These are phyloP conservation scores for Lindgomyces ingoldianus DNA, from an alignment of 495 filamentous ascomycete genomes.

Conservation along the genomic window DNA sequence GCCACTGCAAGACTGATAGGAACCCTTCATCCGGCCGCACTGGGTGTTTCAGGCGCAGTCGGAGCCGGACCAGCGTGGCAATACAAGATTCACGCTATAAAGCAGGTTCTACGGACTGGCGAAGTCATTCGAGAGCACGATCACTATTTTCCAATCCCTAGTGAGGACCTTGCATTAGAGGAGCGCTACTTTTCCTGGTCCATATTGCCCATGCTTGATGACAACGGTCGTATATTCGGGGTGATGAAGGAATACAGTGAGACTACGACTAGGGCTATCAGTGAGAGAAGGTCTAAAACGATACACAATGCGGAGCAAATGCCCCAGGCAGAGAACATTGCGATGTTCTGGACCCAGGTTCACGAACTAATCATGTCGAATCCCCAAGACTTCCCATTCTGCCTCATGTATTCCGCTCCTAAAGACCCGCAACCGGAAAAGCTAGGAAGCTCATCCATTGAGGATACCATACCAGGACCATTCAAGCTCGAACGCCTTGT, in stretches of 20 bases:
- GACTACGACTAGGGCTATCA: conserved; percentile 1
- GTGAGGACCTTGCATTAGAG: conserved; percentile 13
- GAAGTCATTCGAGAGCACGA: background rate
- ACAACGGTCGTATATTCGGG: conserved; percentile 9
- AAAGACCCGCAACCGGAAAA: background rate
- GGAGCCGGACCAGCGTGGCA: conserved; percentile 9
- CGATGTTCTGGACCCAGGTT: conserved; percentile 18
- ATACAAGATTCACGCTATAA: background rate
- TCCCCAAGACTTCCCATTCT: conserved; percentile 18
- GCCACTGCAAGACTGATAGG: conserved; percentile 1
- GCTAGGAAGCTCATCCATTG: background rate
- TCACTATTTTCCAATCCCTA: conserved; percentile 11
- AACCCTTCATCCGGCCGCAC: conserved; percentile 6
- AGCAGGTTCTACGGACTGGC: conserved; percentile 4
- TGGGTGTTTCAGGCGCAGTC: conserved; percentile 5
- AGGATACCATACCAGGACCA: background rate
- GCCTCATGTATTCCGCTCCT: conserved; percentile 17
- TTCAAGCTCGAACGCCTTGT: conserved; percentile 18
- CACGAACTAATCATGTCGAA: conserved; percentile 15
- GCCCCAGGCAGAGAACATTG: conserved; percentile 9
- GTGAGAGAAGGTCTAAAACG: conserved; percentile 13
- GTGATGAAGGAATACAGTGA: conserved; percentile 13
- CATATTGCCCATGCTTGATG: conserved; percentile 12
- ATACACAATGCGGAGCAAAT: conserved; percentile 8
- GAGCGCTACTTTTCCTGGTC: conserved; percentile 24